Evolutionary conservation across 345 rosid species (phyloP), one percentile per base, ranked within the genome.

Genomic region (Streptanthus diversifolius): DNA sequence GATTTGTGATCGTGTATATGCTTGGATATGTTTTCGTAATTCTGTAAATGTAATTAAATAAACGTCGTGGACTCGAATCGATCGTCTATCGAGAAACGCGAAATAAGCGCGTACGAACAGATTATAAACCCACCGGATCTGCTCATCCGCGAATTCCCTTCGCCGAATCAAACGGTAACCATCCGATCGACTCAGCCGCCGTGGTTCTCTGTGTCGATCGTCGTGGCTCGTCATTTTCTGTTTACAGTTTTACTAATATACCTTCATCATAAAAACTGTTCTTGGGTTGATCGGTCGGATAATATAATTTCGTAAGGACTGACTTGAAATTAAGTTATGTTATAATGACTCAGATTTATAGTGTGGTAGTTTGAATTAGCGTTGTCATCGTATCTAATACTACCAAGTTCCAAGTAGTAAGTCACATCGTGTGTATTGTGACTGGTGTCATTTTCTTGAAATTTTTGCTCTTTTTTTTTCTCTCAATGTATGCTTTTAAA

Each of bases 151-250:
- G 81, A 80, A 51, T 80, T 83, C 0, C 81, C 77, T 32, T 86
- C 87, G 6, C 44, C 37, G 78, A 93, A 93, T 91, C 96, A 32
- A 93, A 93, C 0, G 95, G 91, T 56, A 93, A 55, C 3, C 87
- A 78, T 3, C 86, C 88, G 21, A 91, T 86, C 3, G 77, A 73
- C 18, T 78, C 78, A 3, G 78, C 74, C 1, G 79, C 80, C 0
- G 83, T 80, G 36, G 82, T 80, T 87, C 76, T 75, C 79, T 80
- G 85, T 85, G 61, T 89, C 97, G 1, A 91, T 73, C 92, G 53
- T 89, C 85, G 67, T 89, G 96, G 81, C 83, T 91, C 0, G 90
- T n/a, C n/a, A n/a, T n/a, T n/a, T n/a, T n/a, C n/a, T n/a, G n/a
- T n/a, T n/a, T n/a, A n/a, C n/a, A n/a, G n/a, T n/a, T n/a, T n/a